These are phyloP conservation scores for Citrullus mucosospermus DNA, from an alignment of 306 rosid genomes.

Conservation along the genomic window DNA sequence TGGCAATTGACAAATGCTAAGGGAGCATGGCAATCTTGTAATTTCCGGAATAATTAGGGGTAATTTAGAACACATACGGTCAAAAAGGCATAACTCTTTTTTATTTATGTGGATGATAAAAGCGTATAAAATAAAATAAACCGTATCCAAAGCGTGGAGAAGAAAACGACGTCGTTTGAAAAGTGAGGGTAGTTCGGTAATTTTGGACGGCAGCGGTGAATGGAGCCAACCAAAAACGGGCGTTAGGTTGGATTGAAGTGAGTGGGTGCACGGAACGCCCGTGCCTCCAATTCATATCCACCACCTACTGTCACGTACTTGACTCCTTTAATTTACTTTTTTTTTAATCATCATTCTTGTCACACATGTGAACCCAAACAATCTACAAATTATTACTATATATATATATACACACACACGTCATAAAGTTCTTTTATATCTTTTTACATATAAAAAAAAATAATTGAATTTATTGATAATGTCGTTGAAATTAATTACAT, in stretches of 20 bases:
- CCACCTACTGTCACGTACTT: constrained; percentile 22
- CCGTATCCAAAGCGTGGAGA: constrained; percentile 15
- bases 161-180: constrained; percentile 32
- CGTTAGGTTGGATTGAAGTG: background rate
- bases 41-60: background rate
- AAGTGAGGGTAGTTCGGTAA: background rate
- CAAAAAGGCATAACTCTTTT: constrained; percentile 39
- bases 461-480: no score
- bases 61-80: constrained; percentile 10
- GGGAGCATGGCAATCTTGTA: background rate
- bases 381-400: background rate
- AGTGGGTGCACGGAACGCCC: constrained; percentile 49
- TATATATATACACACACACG: no score
- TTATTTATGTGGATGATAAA: constrained; percentile 13
- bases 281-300: constrained; percentile 49
- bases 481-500: background rate
- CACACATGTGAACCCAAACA: constrained; percentile 6
- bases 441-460: no score
- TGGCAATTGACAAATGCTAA: no score
- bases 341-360: constrained; percentile 21
- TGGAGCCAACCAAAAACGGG: background rate
- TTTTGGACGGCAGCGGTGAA: background rate
- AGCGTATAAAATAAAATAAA: constrained; percentile 4
- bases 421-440: background rate
- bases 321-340: background rate